These are phyloP conservation scores for Forsythia viridissima DNA, from an alignment of 257 asterid species.

Conservation along the genomic window DNA sequence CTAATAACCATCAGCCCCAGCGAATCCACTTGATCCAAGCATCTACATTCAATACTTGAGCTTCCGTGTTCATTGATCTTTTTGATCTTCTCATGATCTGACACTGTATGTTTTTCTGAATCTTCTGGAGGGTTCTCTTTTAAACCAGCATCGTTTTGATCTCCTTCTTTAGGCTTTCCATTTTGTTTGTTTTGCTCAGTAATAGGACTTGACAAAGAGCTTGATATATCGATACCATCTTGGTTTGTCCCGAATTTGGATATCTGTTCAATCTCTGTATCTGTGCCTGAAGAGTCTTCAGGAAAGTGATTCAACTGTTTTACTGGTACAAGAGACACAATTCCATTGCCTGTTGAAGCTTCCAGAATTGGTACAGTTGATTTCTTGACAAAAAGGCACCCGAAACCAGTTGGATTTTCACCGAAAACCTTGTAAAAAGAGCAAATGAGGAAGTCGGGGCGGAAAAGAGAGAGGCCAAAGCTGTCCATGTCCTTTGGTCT, in stretches of 20 bases:
- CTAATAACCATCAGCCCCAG: constrained; percentile 59
- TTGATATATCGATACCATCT: constrained; percentile 19
- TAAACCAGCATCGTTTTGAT: constrained; percentile 8
- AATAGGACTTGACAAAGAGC: constrained; percentile 8
- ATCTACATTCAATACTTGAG: constrained; percentile 46
- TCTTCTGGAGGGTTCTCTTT: constrained; percentile 6
- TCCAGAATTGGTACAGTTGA: constrained; percentile 55
- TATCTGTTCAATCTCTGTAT: constrained; percentile 49
- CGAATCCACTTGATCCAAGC: constrained; percentile 84
- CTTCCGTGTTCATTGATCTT: constrained; percentile 5
- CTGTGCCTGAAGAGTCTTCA: constrained; percentile 65
- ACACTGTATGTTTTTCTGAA: constrained; percentile 12
- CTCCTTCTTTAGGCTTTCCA: constrained; percentile 10
- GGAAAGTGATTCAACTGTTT: constrained; percentile 30
- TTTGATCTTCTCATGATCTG: constrained; percentile 10
- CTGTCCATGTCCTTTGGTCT: constrained; percentile 92
- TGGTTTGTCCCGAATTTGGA: constrained; percentile 15
- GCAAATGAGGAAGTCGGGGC: constrained; percentile 80
- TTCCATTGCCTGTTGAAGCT: constrained; percentile 54
- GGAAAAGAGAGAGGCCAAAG: constrained; percentile 78
- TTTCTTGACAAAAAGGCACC: constrained; percentile 79
- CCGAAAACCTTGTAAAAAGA: constrained; percentile 91
- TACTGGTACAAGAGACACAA: constrained; percentile 57
- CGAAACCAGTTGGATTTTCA: constrained; percentile 92
- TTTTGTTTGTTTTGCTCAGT: neutral